Percentiles rank a stretch among this genome's conserved stretches.
Conservation (phyloP, 1,284 basidiomycete genomes). For the Thelephora terrestris region DNA sequence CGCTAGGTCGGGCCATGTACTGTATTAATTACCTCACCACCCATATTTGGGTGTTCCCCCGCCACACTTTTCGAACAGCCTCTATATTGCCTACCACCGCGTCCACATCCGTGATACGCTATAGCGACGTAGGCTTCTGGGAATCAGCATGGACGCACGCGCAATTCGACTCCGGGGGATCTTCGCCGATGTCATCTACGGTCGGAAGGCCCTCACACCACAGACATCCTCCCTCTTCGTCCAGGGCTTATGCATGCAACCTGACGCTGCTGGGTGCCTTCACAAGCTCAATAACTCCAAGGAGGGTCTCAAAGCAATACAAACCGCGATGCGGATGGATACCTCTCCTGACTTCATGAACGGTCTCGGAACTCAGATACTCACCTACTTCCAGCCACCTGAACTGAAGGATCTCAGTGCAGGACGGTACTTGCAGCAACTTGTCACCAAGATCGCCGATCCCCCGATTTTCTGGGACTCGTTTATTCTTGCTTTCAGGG, state of each 20-base stretch:
- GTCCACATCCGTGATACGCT: too few species aligned
- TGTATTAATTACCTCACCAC: too few species aligned
- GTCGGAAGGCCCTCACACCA: conserved; percentile 12
- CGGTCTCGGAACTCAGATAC: conserved; percentile 25
- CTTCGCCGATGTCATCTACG: conserved; percentile 16
- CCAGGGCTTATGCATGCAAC: conserved; percentile 34
- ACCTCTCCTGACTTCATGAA: conserved; percentile 34
- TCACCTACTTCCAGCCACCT: conserved; percentile 32
- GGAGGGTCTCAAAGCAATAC: conserved; percentile 31
- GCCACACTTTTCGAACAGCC: too few species aligned
- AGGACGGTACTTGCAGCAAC: conserved; percentile 31
- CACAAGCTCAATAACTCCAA: conserved; percentile 29
- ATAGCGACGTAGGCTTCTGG: background rate
- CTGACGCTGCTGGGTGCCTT: conserved; percentile 30
- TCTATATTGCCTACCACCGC: too few species aligned
- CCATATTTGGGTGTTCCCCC: too few species aligned
- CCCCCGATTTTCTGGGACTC: conserved; percentile 46
- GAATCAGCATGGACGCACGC: conserved; percentile 17
- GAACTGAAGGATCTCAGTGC: conserved; percentile 27
- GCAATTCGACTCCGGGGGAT: conserved; percentile 15
- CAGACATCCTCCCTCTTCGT: conserved; percentile 28
- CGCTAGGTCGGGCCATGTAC: too few species aligned
- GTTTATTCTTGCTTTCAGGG: conserved; percentile 31
- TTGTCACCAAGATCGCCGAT: conserved; percentile 35
- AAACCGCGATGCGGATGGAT: conserved; percentile 34